These are phyloP conservation scores for Candida tallmaniae DNA, from an alignment of 805 yeast genomes.

Conservation along the genomic window DNA sequence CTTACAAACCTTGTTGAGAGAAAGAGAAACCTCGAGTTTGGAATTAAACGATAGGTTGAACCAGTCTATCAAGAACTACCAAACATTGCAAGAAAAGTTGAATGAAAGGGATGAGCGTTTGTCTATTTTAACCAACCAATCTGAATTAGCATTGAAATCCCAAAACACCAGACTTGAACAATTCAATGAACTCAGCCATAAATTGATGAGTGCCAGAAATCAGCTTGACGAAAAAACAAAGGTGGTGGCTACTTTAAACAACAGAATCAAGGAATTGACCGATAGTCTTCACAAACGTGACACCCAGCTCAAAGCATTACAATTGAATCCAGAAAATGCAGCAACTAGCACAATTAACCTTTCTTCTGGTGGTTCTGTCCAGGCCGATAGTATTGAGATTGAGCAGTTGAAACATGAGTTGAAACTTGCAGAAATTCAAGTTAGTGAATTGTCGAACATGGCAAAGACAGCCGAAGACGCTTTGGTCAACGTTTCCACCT, in stretches of 20 bases:
- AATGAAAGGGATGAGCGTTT: conserved; percentile 52
- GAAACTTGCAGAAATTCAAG: conserved; percentile 51
- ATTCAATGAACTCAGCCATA: conserved; percentile 49
- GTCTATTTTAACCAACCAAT: conserved; percentile 49
- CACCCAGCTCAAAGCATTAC: conserved; percentile 13
- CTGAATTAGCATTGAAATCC: conserved; percentile 50
- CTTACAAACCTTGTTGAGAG: conserved; percentile 57
- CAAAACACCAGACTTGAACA: conserved; percentile 51
- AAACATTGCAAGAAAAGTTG: conserved; percentile 41
- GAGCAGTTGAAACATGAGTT: conserved; percentile 36
- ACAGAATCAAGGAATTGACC: conserved; percentile 24
- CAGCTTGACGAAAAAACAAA: conserved; percentile 39
- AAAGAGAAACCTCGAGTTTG: conserved; percentile 50
- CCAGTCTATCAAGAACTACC: conserved; percentile 45
- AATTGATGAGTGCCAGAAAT: conserved; percentile 38
- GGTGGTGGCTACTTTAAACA: conserved; percentile 34
- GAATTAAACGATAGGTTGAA: conserved; percentile 48
- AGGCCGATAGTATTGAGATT: conserved; percentile 7
- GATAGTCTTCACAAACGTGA: conserved; percentile 20
- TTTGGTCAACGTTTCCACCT: conserved; percentile 46
- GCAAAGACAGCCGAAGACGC: conserved; percentile 67
- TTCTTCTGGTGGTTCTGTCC: conserved; percentile 9
- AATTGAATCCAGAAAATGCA: conserved; percentile 10
- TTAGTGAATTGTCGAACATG: conserved; percentile 57
- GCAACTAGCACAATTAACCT: conserved; percentile 15